Conservation (phyloP, 768 basidiomycete species). For the Amanita jacksonii region DNA sequence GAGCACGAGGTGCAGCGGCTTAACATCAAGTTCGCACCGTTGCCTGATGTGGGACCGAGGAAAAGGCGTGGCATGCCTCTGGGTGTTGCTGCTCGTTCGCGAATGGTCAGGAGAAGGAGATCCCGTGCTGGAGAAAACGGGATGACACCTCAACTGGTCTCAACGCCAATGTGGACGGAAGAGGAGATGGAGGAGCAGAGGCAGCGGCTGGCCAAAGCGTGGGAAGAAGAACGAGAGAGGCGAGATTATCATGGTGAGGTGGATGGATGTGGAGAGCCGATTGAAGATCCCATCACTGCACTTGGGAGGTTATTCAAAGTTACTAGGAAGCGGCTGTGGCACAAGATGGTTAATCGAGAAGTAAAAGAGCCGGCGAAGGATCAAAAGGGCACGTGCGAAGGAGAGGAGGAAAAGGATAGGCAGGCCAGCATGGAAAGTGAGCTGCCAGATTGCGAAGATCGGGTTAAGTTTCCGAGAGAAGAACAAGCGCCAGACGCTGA, state of each 20-base stretch:
- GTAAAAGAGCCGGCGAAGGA: constrained; percentile 16
- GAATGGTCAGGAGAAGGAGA: constrained; percentile 29
- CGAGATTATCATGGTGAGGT: constrained; percentile 11
- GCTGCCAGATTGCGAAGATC: too few species aligned
- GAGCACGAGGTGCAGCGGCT: constrained; percentile 12
- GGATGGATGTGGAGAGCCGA: constrained; percentile 10
- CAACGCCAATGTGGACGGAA: constrained; percentile 26
- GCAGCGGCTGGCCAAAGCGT: constrained; percentile 12
- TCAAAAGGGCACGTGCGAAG: constrained; percentile 11
- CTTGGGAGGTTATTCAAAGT: constrained; percentile 45
- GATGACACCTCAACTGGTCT: neutral
- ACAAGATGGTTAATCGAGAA: constrained; percentile 30
- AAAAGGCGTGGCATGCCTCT: constrained; percentile 40
- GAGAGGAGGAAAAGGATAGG: constrained; percentile 7
- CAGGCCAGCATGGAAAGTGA: constrained; percentile 7
- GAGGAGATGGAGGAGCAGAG: constrained; percentile 29
- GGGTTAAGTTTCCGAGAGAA: too few species aligned
- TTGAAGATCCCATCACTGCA: constrained; percentile 38
- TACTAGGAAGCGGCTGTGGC: constrained; percentile 42
- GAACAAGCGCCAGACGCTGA: neutral
- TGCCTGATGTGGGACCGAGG: constrained; percentile 42
- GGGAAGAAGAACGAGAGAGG: constrained; percentile 13
- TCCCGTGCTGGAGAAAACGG: constrained; percentile 11
- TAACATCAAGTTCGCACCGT: constrained; percentile 49
- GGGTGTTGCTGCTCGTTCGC: constrained; percentile 42